A percentile compares a stretch with the other conserved stretches of the same genome.
These are phyloP conservation scores for Avicennia marina DNA, from an alignment of 257 asterid genomes.

Conservation along the genomic window DNA sequence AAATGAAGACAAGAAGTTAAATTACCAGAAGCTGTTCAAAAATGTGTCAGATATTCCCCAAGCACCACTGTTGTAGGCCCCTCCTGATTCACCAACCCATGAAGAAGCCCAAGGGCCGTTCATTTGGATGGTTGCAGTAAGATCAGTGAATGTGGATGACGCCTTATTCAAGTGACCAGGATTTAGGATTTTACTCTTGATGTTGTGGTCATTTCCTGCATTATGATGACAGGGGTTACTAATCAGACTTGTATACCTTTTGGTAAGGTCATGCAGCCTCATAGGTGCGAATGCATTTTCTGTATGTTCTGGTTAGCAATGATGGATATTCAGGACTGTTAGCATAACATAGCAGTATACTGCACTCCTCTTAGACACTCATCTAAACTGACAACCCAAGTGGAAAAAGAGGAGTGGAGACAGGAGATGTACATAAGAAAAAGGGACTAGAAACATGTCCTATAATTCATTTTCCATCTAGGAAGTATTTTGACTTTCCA, in stretches of 20 bases:
- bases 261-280: too few species aligned
- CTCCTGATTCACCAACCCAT: constrained; percentile 98
- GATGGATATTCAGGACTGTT: too few species aligned
- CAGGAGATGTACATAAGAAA: too few species aligned
- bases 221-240: constrained; percentile 6
- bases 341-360: too few species aligned
- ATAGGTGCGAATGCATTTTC: too few species aligned
- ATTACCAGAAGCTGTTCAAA: constrained; percentile 80
- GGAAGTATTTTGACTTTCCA: too few species aligned
- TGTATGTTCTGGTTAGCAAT: too few species aligned
- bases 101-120: constrained; percentile 84
- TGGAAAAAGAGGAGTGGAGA: too few species aligned
- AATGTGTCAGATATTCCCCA: constrained; percentile 64
- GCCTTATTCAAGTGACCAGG: constrained; percentile 59
- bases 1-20: background rate
- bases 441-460: too few species aligned
- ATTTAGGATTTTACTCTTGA: constrained; percentile 54
- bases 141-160: constrained; percentile 36
- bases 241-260: background rate
- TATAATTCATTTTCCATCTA: too few species aligned
- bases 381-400: too few species aligned
- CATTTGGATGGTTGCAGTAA: constrained; percentile 43
- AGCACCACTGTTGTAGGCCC: constrained; percentile 81
- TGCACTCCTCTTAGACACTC: too few species aligned
- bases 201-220: constrained; percentile 69